Evolutionary conservation across 176 grass and related monocot species (phyloP).

Genomic region (Ananas comosus): DNA sequence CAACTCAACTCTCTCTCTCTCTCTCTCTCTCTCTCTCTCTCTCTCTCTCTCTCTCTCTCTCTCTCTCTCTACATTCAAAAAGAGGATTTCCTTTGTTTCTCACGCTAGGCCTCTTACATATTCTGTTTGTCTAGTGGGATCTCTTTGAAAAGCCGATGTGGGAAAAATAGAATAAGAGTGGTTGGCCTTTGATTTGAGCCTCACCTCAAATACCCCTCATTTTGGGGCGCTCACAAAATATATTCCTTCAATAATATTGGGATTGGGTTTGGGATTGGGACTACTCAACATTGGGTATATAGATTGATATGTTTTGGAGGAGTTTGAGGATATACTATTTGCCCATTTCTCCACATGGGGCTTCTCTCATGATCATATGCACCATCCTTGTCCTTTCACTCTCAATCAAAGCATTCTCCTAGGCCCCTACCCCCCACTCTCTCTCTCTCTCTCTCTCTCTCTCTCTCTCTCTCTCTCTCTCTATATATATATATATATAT

Average conservation of each 20-base stretch:
- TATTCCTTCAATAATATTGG: slow-evolving; percentile 1
- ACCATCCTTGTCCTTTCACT: background rate
- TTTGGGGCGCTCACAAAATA: background rate
- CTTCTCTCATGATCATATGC: background rate
- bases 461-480: too few relatives aligned
- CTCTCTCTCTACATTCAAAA: background rate
- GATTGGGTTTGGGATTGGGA: background rate
- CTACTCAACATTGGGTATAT: too few relatives aligned
- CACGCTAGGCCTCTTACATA: too few relatives aligned
- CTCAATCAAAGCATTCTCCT: too few relatives aligned
- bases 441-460: too few relatives aligned
- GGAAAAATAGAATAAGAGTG: background rate
- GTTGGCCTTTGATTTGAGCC: background rate
- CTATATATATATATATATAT: too few relatives aligned
- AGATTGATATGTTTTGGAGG: too few relatives aligned
- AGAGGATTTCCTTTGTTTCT: background rate
- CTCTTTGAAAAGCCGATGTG: background rate
- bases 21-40: too few relatives aligned
- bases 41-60: background rate
- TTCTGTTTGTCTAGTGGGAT: background rate
- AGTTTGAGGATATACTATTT: background rate
- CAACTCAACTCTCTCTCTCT: too few relatives aligned
- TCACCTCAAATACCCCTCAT: background rate
- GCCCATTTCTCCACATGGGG: slow-evolving; percentile 2
- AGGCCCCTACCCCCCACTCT: background rate